These are phyloP conservation scores for Fonsecaea multimorphosa DNA, from an alignment of 2,329 filamentous ascomycete genomes.

Conservation along the genomic window DNA sequence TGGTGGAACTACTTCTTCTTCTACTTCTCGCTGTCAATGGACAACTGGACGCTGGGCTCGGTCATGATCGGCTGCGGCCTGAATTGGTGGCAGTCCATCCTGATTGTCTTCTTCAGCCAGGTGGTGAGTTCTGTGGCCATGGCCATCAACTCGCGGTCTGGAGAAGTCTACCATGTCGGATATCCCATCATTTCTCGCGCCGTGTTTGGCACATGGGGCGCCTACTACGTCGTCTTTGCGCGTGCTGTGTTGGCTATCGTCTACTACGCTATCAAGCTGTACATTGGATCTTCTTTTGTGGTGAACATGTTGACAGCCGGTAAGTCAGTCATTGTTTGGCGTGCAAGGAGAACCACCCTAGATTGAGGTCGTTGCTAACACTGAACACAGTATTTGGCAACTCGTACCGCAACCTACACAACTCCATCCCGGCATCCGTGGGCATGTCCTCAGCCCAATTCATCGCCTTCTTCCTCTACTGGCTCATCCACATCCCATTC, in stretches of 20 bases:
- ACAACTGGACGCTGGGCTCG: constrained; percentile 52
- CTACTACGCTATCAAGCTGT: constrained; percentile 46
- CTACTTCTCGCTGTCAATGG: constrained; percentile 50
- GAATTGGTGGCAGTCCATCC: constrained; percentile 54
- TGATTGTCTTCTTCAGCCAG: constrained; percentile 54
- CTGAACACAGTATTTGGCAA: constrained; percentile 43
- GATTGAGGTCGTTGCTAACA: background rate
- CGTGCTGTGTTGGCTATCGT: constrained; percentile 51
- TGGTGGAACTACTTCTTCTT: constrained; percentile 52
- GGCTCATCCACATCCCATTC: constrained; percentile 51
- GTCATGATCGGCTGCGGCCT: constrained; percentile 52
- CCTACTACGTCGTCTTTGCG: constrained; percentile 52
- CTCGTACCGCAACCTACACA: constrained; percentile 44
- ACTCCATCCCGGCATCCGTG: constrained; percentile 43
- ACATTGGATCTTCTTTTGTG: constrained; percentile 37
- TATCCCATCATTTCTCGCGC: constrained; percentile 50
- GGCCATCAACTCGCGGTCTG: constrained; percentile 54
- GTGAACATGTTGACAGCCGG: constrained; percentile 38
- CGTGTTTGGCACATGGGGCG: constrained; percentile 52
- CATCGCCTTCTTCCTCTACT: constrained; percentile 49
- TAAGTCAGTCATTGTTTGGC: background rate
- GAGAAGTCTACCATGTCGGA: constrained; percentile 52
- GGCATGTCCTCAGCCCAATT: constrained; percentile 46
- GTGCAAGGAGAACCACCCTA: background rate
- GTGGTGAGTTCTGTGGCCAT: constrained; percentile 52